Evolutionary conservation across 306 rosid species (phyloP).

Genomic region (Datisca glomerata): DNA sequence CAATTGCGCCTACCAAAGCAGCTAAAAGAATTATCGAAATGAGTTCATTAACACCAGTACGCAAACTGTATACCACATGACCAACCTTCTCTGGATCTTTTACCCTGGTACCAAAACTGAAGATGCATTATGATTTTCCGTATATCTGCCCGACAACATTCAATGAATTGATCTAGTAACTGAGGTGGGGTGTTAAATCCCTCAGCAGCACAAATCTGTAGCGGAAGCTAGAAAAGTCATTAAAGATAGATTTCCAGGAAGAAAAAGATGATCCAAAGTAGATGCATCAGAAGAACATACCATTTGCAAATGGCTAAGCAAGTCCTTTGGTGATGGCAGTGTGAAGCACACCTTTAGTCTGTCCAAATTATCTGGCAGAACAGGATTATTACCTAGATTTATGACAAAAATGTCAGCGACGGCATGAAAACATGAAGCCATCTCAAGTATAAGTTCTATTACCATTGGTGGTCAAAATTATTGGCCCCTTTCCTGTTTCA

Average conservation of each 20-base stretch:
- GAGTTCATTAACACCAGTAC: too few relatives aligned
- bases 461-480: constrained; percentile 88
- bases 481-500: constrained; percentile 69
- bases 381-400: constrained; percentile 45
- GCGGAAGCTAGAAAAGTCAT: constrained; percentile 8
- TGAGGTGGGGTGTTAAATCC: constrained; percentile 31
- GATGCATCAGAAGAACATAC: constrained; percentile 29
- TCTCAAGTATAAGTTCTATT: constrained; percentile 28
- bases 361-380: constrained; percentile 42
- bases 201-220: constrained; percentile 74
- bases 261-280: constrained; percentile 4
- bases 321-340: constrained; percentile 46
- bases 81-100: constrained; percentile 38
- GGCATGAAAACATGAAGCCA: constrained; percentile 9
- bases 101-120: constrained; percentile 91
- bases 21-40: too few relatives aligned
- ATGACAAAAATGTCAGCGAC: constrained; percentile 20
- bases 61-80: too few relatives aligned
- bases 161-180: constrained; percentile 46
- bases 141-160: constrained; percentile 52
- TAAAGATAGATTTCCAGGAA: constrained; percentile 7
- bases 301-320: constrained; percentile 52
- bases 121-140: constrained; percentile 73
- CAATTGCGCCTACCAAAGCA: too few relatives aligned
- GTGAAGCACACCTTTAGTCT: constrained; percentile 42